Conservation (phyloP, 768 basidiomycete genomes). For the Termitomyces sp. region DNA sequence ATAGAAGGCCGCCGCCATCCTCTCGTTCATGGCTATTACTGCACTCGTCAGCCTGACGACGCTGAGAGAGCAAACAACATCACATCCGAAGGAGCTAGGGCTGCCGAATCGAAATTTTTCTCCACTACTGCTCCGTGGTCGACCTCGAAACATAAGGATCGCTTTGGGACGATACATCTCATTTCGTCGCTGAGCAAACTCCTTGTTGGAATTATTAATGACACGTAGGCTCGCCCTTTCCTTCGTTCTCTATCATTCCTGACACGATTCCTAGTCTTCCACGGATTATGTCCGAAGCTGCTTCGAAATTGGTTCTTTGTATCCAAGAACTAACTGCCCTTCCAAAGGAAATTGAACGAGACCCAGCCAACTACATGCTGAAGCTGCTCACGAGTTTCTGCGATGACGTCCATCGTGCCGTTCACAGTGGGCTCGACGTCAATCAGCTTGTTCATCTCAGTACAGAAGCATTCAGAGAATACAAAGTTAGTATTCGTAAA, state of each 20-base stretch:
- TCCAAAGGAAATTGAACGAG: conserved; percentile 25
- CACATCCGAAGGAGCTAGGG: conserved; percentile 27
- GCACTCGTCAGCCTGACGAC: conserved; percentile 40
- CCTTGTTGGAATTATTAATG: conserved; percentile 31
- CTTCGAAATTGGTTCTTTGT: conserved; percentile 21
- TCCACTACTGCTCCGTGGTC: conserved; percentile 31
- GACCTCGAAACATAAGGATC: conserved; percentile 15
- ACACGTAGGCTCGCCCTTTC: conserved; percentile 15
- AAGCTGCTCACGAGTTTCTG: conserved; percentile 30
- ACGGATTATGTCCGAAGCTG: conserved; percentile 23
- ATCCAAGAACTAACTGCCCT: conserved; percentile 20
- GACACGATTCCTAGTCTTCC: conserved; percentile 21
- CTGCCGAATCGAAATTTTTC: conserved; percentile 33
- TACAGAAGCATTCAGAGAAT: conserved; percentile 20
- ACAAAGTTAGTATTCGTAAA: conserved; percentile 27
- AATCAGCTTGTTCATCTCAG: conserved; percentile 27
- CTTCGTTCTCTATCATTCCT: not conserved
- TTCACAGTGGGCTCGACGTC: conserved; percentile 22
- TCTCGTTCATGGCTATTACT: conserved; percentile 39
- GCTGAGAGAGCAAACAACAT: conserved; percentile 27
- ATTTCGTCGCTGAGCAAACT: conserved; percentile 29
- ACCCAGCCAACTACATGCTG: conserved; percentile 34
- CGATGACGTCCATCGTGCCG: conserved; percentile 22
- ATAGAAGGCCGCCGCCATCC: conserved; percentile 35
- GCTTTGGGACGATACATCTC: conserved; percentile 34